Base-by-base conservation (phyloP, 2,329 filamentous ascomycete species). In the Aaosphaeria arxii region DNA sequence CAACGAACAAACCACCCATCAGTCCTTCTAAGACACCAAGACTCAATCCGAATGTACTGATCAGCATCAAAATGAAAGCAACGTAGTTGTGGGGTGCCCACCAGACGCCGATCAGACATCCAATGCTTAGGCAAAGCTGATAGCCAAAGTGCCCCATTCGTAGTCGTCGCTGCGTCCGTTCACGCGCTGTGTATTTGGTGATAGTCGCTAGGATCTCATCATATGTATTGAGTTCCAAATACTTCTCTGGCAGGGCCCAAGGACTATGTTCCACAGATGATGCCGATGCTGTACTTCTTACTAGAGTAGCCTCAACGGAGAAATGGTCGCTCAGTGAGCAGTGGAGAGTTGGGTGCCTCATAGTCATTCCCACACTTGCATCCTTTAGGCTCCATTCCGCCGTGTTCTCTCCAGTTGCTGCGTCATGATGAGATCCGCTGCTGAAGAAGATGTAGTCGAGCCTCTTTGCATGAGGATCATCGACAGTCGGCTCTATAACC, bases 261-360 rank as follows among this genome's bases (percentile, higher is more conserved):
- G 53, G 52, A 29, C 51, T 47, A 30, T 54, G 50, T 24, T 51
- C 48, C 5, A 45, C 32, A 17, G 51, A 43, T 11, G 58, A 48
- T 1, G 50, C 17, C 5, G 53, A 43, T 9, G 54, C 46, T 5
- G 55, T 31, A 30, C 41, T 58, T 33, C 67, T 61, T 5, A 55
- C 60, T 50, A 97, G 77, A 0, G 89, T 91, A 5, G 89, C 85
- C 66, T 92, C 87, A 45, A 97, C 87, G 24, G 89, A 91, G 69
- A 96, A 97, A 69, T 97, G 94, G 65, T 99, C 92, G 59, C 91
- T 96, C 29, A 97, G 78, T 1, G 90, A 95, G 72, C 91, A 96
- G 53, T 84, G 80, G 1, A 96, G 77, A 1, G 81, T 82, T 0
- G 91, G 89, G 69, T 96, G 91, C 7, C 89, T 85, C 64, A 87